Conservation (phyloP, 75 land plant species). For the Pinus albicaulis region DNA sequence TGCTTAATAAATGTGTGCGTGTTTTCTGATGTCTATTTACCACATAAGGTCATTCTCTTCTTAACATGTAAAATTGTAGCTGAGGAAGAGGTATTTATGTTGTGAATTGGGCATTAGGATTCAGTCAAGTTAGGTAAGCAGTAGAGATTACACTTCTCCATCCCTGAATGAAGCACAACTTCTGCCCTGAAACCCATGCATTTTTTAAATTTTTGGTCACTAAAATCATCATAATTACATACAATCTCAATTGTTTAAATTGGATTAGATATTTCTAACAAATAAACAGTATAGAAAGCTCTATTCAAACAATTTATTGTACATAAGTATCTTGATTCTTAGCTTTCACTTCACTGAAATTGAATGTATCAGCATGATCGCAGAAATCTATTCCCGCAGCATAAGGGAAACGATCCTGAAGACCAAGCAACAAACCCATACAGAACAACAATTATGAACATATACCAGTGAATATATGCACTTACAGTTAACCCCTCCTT, state of each 20-base stretch:
- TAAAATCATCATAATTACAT: neutral
- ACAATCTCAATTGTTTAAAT: neutral
- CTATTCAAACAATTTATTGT: neutral
- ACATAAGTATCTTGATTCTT: too few relatives aligned
- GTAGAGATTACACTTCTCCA: neutral
- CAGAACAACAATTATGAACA: neutral
- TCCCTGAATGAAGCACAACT: too few relatives aligned
- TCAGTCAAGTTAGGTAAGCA: neutral
- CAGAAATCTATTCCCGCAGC: too few relatives aligned
- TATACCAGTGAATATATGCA: neutral
- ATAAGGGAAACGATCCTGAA: too few relatives aligned
- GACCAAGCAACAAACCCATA: neutral
- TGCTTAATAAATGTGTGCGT: too few relatives aligned
- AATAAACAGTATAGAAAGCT: neutral
- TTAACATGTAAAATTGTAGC: neutral
- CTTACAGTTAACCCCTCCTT: neutral
- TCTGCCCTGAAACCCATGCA: neutral
- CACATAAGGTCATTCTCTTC: neutral
- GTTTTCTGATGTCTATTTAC: too few relatives aligned
- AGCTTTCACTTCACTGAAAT: too few relatives aligned
- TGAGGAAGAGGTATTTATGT: neutral
- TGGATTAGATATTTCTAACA: neutral
- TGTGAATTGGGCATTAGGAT: neutral
- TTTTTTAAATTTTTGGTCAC: neutral
- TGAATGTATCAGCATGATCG: too few relatives aligned